Conservation (phyloP, 2,329 filamentous ascomycete species). For the Alternaria consortialis region DNA sequence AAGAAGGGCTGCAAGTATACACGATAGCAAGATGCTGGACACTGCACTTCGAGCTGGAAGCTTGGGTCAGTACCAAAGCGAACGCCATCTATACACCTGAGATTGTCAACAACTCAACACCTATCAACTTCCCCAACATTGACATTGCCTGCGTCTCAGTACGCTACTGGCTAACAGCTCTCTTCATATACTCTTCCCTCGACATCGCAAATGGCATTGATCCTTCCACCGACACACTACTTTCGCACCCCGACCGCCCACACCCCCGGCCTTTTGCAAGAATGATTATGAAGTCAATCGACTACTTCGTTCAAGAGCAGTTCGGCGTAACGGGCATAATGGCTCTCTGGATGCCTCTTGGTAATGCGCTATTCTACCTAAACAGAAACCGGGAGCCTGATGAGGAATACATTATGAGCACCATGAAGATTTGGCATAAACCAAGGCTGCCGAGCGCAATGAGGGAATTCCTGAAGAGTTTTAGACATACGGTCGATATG, state of each 20-base stretch:
- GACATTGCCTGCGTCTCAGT: conserved; percentile 29
- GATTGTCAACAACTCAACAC: conserved; percentile 13
- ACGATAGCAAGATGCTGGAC: conserved; percentile 28
- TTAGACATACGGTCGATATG: conserved; percentile 17
- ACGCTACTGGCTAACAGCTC: conserved; percentile 36
- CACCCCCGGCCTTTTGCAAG: conserved; percentile 36
- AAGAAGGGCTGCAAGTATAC: conserved; percentile 14
- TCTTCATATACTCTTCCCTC: conserved; percentile 34
- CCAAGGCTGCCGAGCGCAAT: conserved; percentile 31
- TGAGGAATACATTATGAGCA: conserved; percentile 26
- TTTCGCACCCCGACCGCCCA: conserved; percentile 24
- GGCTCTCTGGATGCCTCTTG: conserved; percentile 33
- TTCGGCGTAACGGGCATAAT: conserved; percentile 32
- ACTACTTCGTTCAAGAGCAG: conserved; percentile 36
- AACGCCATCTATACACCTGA: conserved; percentile 24
- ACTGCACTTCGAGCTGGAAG: conserved; percentile 29
- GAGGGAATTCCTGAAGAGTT: conserved; percentile 34
- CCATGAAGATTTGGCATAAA: conserved; percentile 22
- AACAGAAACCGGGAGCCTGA: conserved; percentile 19
- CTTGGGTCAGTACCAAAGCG: conserved; percentile 26
- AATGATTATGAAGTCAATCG: conserved; percentile 30
- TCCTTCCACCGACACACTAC: conserved; percentile 9
- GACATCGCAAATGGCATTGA: conserved; percentile 23
- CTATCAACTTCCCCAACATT: conserved; percentile 28
- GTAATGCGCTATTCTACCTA: conserved; percentile 31